Evolutionary conservation across 176 grass and related monocot genomes (phyloP).

Genomic region (Aegilops sharonensis): DNA sequence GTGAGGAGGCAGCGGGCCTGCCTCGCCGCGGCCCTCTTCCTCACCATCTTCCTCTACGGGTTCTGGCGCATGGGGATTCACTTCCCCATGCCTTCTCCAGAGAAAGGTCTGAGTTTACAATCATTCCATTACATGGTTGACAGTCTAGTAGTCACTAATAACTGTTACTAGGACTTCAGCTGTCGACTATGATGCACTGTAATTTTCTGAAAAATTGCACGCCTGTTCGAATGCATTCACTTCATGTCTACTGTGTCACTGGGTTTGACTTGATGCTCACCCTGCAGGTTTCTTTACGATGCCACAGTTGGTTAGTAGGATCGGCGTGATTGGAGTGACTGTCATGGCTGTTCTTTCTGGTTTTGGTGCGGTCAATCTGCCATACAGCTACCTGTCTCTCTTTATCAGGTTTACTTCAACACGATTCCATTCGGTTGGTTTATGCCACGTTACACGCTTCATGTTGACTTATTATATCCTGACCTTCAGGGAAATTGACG

Average conservation of each 20-base stretch:
- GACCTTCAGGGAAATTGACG: slow-evolving; percentile 75
- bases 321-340: slow-evolving; percentile 83
- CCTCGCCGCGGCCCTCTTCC: slow-evolving; percentile 63
- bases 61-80: slow-evolving; percentile 99
- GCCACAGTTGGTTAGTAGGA: slow-evolving; percentile 89
- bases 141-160: background rate
- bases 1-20: slow-evolving; percentile 76
- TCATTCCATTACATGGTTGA: background rate
- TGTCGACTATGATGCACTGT: background rate
- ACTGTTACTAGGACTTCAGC: background rate
- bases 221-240: background rate
- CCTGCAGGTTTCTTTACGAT: slow-evolving; percentile 87
- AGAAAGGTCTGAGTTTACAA: slow-evolving; percentile 58
- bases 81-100: slow-evolving; percentile 97
- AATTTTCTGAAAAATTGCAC: background rate
- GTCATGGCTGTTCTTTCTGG: slow-evolving; percentile 93
- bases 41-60: slow-evolving; percentile 77
- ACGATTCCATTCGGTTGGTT: background rate
- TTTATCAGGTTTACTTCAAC: slow-evolving; percentile 72
- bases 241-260: background rate
- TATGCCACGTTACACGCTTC: background rate
- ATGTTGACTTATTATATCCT: slow-evolving; percentile 26
- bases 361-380: slow-evolving; percentile 95
- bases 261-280: slow-evolving; percentile 7
- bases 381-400: slow-evolving; percentile 88